Percentiles rank a stretch among this genome's conserved stretches.
These are phyloP conservation scores for Saccharomycopsis hybrid DNA, from an alignment of 1,139 yeast genomes.

Conservation along the genomic window DNA sequence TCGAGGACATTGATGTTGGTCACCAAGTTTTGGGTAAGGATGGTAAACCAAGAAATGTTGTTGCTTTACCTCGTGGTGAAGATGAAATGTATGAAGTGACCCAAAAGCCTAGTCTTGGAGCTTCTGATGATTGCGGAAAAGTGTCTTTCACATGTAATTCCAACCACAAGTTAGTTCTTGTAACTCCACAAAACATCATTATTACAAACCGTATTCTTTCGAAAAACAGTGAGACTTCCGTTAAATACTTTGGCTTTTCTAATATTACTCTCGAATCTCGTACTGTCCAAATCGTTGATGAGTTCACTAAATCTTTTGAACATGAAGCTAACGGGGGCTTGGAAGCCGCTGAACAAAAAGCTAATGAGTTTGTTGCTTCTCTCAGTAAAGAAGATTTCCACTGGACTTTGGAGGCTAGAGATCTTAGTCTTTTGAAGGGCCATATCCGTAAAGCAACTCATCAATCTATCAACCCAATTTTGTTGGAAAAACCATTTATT, in stretches of 20 bases:
- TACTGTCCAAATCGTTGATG: constrained; percentile 22
- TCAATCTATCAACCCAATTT: constrained; percentile 33
- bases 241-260: constrained; percentile 25
- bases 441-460: constrained; percentile 28
- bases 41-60: constrained; percentile 36
- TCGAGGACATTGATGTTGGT: constrained; percentile 34
- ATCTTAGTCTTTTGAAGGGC: constrained; percentile 25
- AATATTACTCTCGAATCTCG: constrained; percentile 1
- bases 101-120: constrained; percentile 22
- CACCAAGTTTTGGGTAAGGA: constrained; percentile 40
- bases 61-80: constrained; percentile 37
- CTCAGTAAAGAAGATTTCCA: constrained; percentile 25
- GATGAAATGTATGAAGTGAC: constrained; percentile 34
- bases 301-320: constrained; percentile 23
- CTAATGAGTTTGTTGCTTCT: constrained; percentile 24
- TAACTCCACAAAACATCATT: constrained; percentile 26
- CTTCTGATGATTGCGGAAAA: too few relatives aligned
- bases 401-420: constrained; percentile 35
- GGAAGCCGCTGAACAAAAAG: constrained; percentile 24
- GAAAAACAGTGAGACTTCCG: constrained; percentile 24
- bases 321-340: constrained; percentile 23
- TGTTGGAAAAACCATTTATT: constrained; percentile 29
- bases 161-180: constrained; percentile 31
- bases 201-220: constrained; percentile 21
- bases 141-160: constrained; percentile 31